phyloP scores from a whole-genome alignment of 192 early-diverging fungal species.

The Dimargaris cristalligena region DNA sequence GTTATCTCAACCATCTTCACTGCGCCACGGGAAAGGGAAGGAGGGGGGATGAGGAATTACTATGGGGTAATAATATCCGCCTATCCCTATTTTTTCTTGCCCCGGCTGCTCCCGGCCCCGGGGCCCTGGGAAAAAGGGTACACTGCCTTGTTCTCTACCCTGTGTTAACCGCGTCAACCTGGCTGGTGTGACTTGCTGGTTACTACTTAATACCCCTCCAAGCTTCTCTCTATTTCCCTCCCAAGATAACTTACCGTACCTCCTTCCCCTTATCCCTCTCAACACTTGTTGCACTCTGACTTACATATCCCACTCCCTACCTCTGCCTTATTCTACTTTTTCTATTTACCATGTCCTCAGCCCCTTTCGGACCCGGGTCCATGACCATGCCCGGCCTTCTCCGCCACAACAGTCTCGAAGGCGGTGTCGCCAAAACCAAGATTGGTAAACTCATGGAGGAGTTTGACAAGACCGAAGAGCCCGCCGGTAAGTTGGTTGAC shows the following conservation, averaged over 20 bases:
- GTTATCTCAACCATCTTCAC: too few relatives aligned
- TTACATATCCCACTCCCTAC: neutral
- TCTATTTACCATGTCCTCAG: neutral
- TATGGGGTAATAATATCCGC: too few relatives aligned
- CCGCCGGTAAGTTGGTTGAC: conserved; percentile 4
- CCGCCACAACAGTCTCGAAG: conserved; percentile 10
- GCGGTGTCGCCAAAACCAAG: neutral
- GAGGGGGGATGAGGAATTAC: too few relatives aligned
- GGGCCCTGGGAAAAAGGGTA: neutral
- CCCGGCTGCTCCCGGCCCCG: neutral
- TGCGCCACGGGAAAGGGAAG: too few relatives aligned
- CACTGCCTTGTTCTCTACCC: neutral
- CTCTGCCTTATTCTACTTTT: neutral
- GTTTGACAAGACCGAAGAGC: conserved; percentile 4
- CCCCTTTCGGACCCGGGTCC: neutral
- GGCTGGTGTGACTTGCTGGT: too few relatives aligned
- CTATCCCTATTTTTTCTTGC: too few relatives aligned
- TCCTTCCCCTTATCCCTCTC: neutral
- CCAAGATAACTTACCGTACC: neutral
- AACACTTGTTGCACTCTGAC: neutral
- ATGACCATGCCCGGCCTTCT: conserved; percentile 11
- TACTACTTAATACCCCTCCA: too few relatives aligned
- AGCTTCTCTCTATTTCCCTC: neutral
- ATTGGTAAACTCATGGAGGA: conserved; percentile 5
- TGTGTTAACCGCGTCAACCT: too few relatives aligned